phyloP scores from a whole-genome alignment of 2,329 filamentous ascomycete species.

The Exophiala spinifera region DNA sequence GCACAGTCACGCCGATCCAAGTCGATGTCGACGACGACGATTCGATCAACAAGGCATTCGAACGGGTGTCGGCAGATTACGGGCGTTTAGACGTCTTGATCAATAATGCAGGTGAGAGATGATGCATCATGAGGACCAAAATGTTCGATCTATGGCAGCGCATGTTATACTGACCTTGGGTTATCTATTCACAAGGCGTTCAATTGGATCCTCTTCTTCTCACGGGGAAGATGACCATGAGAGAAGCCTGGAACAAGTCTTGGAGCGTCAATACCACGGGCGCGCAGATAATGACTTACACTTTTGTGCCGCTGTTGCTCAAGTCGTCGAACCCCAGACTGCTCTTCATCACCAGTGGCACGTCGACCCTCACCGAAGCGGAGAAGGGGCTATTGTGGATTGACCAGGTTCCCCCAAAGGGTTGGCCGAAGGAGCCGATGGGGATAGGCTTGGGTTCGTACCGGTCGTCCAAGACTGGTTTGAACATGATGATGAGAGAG shows the following conservation, averaged over 20 bases:
- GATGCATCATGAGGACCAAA: background rate
- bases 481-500: slow-evolving; percentile 52
- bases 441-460: slow-evolving; percentile 34
- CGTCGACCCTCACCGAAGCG: slow-evolving; percentile 36
- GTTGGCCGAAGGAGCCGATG: slow-evolving; percentile 44
- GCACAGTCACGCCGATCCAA: slow-evolving; percentile 41
- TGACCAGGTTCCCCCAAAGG: slow-evolving; percentile 44
- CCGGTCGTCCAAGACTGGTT: slow-evolving; percentile 42
- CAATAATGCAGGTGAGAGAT: slow-evolving; percentile 23
- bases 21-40: slow-evolving; percentile 55
- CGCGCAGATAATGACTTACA: slow-evolving; percentile 44
- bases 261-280: slow-evolving; percentile 54
- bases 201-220: slow-evolving; percentile 34
- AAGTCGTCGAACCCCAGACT: slow-evolving; percentile 46
- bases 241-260: slow-evolving; percentile 45
- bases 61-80: slow-evolving; percentile 35
- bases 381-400: slow-evolving; percentile 30
- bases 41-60: slow-evolving; percentile 49
- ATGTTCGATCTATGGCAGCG: background rate
- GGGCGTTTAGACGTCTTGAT: slow-evolving; percentile 22
- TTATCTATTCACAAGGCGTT: slow-evolving; percentile 15
- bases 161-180: background rate
- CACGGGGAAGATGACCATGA: slow-evolving; percentile 33
- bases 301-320: slow-evolving; percentile 54
- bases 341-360: slow-evolving; percentile 50